These are phyloP conservation scores for Trichothecium sympodiale DNA, from an alignment of 2,329 filamentous ascomycete genomes.

Conservation along the genomic window DNA sequence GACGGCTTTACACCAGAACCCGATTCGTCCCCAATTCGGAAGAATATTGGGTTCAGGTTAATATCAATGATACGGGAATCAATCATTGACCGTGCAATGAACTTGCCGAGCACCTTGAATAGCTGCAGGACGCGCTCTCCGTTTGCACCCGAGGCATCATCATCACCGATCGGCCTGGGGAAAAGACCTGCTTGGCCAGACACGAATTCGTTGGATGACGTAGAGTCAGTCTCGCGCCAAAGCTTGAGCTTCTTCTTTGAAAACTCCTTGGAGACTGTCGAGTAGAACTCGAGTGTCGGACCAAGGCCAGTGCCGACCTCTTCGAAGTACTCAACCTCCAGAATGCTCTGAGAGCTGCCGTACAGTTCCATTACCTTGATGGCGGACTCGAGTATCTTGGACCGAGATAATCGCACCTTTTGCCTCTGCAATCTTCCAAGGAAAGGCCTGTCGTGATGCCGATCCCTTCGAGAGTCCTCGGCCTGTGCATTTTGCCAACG, in stretches of 20 bases:
- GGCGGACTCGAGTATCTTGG: conserved; percentile 91
- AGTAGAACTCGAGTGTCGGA: conserved; percentile 95
- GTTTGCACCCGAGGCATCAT: conserved; percentile 61
- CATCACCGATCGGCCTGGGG: conserved; percentile 77
- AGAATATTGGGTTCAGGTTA: conserved; percentile 95
- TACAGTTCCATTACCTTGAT: conserved; percentile 99
- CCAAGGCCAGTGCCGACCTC: conserved; percentile 95
- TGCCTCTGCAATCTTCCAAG: conserved; percentile 85
- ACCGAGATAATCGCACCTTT: conserved; percentile 92
- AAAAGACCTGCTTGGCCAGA: conserved; percentile 80
- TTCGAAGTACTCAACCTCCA: conserved; percentile 98
- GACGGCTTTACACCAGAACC: conserved; percentile 62
- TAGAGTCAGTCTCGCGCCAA: conserved; percentile 83
- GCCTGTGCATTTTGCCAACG: conserved; percentile 91
- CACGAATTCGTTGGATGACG: conserved; percentile 66
- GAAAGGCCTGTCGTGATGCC: conserved; percentile 84
- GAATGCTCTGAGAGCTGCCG: conserved; percentile 86
- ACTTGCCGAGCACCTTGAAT: conserved; percentile 91
- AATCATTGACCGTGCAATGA: conserved; percentile 95
- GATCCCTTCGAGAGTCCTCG: conserved; percentile 70
- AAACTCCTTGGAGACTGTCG: conserved; percentile 92
- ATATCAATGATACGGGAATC: conserved; percentile 97
- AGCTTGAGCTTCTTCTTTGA: conserved; percentile 94
- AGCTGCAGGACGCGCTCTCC: conserved; percentile 81
- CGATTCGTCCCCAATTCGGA: conserved; percentile 71